Percentiles rank a stretch among this genome's conserved stretches.
Evolutionary conservation across 1,139 yeast genomes (phyloP).

Genomic region (Blastobotrys malaysiensis): DNA sequence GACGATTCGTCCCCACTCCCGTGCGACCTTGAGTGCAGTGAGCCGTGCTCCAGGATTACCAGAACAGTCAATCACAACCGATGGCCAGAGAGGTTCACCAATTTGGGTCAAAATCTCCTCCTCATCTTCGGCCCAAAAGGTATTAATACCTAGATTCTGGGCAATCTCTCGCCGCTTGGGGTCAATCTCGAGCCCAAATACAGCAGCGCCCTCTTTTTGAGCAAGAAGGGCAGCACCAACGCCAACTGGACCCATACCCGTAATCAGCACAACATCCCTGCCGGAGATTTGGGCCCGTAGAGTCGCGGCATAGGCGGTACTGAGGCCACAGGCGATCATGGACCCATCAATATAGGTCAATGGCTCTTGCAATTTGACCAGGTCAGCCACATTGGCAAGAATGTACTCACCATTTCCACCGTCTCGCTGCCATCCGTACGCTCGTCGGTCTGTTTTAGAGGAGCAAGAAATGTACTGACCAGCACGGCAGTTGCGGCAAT

Average conservation of each 20-base stretch:
- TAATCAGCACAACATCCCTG: slow-evolving; percentile 15
- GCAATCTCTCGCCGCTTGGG: slow-evolving; percentile 12
- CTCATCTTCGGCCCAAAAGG: slow-evolving; percentile 10
- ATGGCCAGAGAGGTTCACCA: slow-evolving; percentile 14
- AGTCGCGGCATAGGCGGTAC: slow-evolving; percentile 18
- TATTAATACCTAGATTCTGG: slow-evolving; percentile 11
- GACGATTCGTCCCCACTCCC: slow-evolving; percentile 18
- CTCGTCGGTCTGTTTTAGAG: slow-evolving; percentile 9
- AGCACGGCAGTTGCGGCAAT: slow-evolving; percentile 14
- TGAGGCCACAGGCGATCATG: slow-evolving; percentile 17
- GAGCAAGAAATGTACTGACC: slow-evolving; percentile 15
- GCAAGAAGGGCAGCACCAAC: slow-evolving; percentile 15
- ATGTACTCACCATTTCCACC: slow-evolving; percentile 16
- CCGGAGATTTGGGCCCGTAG: slow-evolving; percentile 16
- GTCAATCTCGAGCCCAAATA: slow-evolving; percentile 15
- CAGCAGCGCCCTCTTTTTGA: slow-evolving; percentile 16
- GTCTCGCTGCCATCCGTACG: slow-evolving; percentile 17
- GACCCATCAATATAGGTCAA: slow-evolving; percentile 17
- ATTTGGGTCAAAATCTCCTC: slow-evolving; percentile 10
- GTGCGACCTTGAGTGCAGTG: slow-evolving; percentile 14
- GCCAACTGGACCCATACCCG: slow-evolving; percentile 20
- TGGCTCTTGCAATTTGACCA: slow-evolving; percentile 12
- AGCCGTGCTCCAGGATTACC: slow-evolving; percentile 15
- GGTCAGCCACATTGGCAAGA: slow-evolving; percentile 12
- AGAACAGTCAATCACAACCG: slow-evolving; percentile 16